phyloP scores from a whole-genome alignment of 2,329 filamentous ascomycete genomes.

The Elsinoe batatas region DNA sequence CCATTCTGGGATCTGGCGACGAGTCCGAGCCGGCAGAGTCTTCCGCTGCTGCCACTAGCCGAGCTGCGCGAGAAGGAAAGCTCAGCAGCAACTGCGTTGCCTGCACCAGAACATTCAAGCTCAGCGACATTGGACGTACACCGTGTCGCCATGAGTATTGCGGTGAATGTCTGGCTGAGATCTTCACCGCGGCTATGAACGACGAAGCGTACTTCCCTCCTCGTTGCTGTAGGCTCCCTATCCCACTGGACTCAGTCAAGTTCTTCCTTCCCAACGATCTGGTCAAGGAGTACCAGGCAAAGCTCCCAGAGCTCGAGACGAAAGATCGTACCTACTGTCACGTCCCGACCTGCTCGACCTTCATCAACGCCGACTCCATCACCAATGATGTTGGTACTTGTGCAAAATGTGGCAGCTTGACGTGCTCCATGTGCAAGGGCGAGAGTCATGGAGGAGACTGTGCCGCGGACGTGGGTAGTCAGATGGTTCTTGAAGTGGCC shows the following conservation, averaged over 20 bases:
- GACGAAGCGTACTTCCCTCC: conserved; percentile 47
- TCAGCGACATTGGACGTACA: background rate
- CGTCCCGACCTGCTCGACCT: conserved; percentile 33
- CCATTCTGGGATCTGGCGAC: background rate
- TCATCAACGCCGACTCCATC: conserved; percentile 33
- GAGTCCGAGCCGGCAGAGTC: background rate
- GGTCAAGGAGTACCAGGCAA: conserved; percentile 30
- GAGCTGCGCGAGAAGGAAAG: background rate
- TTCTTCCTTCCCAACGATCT: conserved; percentile 29
- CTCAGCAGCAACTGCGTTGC: background rate
- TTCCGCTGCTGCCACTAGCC: background rate
- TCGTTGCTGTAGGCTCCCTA: conserved; percentile 38
- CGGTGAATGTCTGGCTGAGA: conserved; percentile 32
- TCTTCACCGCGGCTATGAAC: conserved; percentile 34
- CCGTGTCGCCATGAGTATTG: conserved; percentile 34
- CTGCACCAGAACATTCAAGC: background rate
- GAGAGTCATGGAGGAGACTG: conserved; percentile 10
- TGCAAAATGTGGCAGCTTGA: conserved; percentile 30
- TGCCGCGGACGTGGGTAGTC: conserved; percentile 9
- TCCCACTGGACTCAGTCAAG: conserved; percentile 28
- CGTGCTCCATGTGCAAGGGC: conserved; percentile 43
- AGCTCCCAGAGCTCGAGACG: conserved; percentile 40
- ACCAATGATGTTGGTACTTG: conserved; percentile 32
- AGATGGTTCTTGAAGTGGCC: conserved; percentile 34
- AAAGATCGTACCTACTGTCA: conserved; percentile 43